Percentiles rank a stretch among this genome's conserved stretches.
phyloP scores from a whole-genome alignment of 495 filamentous ascomycete species.

The Podospora bellae-mahoneyi region DNA sequence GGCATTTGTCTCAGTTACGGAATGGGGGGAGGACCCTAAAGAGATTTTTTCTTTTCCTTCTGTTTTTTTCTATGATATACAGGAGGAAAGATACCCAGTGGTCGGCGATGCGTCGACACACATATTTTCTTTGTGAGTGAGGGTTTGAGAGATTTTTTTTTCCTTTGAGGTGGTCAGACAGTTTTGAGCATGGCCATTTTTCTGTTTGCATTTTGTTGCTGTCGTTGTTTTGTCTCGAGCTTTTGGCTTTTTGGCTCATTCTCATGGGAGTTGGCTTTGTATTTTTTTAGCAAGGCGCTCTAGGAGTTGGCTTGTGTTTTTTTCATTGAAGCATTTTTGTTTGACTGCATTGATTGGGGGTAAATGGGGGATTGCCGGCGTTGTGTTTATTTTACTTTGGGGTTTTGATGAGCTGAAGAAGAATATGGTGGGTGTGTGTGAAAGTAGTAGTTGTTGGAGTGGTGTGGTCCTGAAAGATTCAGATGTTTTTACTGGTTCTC shows the following conservation, averaged over 20 bases:
- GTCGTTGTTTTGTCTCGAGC: not conserved
- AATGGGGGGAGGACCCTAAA: not conserved
- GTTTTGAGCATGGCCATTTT: not conserved
- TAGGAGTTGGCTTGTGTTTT: not conserved
- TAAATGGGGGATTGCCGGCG: not conserved
- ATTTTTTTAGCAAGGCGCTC: slow-evolving; percentile 4
- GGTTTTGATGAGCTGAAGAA: not conserved
- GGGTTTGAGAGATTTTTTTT: not conserved
- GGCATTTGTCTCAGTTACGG: not conserved
- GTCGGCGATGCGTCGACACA: not conserved
- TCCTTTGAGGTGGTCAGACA: not conserved
- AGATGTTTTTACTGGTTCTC: not conserved
- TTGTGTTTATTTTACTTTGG: not conserved
- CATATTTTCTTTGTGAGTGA: not conserved
- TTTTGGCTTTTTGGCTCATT: slow-evolving; percentile 3
- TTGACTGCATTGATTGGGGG: not conserved
- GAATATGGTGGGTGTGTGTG: not conserved
- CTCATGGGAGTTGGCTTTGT: not conserved
- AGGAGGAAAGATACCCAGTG: slow-evolving; percentile 9
- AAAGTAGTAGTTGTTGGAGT: no score
- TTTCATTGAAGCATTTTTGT: not conserved
- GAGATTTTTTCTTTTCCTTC: slow-evolving; percentile 3
- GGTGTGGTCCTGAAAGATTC: no score
- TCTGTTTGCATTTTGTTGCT: slow-evolving; percentile 1
- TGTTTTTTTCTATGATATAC: slow-evolving; percentile 11